These are phyloP conservation scores for Phytopythium ostracodes DNA, from an alignment of 352 stramenopile species.

Conservation along the genomic window DNA sequence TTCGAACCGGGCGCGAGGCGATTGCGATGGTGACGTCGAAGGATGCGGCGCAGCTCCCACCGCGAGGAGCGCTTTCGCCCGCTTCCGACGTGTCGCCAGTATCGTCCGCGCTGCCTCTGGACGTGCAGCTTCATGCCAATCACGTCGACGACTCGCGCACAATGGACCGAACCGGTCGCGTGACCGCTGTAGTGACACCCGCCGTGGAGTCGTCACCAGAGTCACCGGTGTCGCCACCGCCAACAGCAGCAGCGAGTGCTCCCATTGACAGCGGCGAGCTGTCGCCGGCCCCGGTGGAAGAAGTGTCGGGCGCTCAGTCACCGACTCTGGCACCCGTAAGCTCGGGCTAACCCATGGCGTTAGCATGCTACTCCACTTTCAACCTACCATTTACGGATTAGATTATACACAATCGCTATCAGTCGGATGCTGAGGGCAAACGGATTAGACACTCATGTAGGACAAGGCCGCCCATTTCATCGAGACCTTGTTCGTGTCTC, in stretches of 20 bases:
- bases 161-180: slow-evolving; percentile 1
- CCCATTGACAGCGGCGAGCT: background rate
- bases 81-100: background rate
- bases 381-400: too few relatives aligned
- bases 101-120: background rate
- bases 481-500: too few relatives aligned
- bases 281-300: background rate
- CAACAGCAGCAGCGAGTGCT: background rate
- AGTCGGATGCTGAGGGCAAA: too few relatives aligned
- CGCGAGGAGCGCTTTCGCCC: background rate
- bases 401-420: too few relatives aligned
- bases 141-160: background rate
- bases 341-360: background rate
- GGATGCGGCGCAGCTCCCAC: background rate
- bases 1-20: background rate
- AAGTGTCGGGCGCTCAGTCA: background rate
- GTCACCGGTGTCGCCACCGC: too few relatives aligned
- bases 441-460: too few relatives aligned
- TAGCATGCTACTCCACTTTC: too few relatives aligned
- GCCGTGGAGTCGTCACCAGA: background rate
- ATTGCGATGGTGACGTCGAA: background rate
- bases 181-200: background rate
- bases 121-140: background rate
- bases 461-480: too few relatives aligned
- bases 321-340: background rate